Percentiles rank a stretch among this genome's conserved stretches.
Conservation (phyloP, 1,284 basidiomycete genomes). For the Coniferiporia weirii region DNA sequence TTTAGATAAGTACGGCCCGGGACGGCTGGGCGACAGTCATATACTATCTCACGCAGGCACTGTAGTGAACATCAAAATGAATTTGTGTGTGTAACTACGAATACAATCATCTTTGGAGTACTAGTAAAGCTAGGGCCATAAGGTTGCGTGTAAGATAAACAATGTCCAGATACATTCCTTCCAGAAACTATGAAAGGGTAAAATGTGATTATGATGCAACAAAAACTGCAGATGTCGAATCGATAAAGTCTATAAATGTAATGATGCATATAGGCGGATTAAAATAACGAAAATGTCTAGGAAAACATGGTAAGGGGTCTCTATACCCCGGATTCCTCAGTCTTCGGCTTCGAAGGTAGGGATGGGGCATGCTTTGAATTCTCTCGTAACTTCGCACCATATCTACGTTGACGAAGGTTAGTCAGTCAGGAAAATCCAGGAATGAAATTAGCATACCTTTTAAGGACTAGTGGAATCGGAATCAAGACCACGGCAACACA, state of each 20-base stretch:
- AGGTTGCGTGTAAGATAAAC: not conserved
- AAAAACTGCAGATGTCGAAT: not conserved
- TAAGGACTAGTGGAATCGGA: conserved; percentile 50
- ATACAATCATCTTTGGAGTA: no score
- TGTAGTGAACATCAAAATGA: no score
- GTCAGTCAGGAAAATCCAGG: not conserved
- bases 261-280: not conserved
- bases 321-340: conserved; percentile 9
- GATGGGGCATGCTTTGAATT: conserved; percentile 17
- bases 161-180: not conserved
- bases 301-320: not conserved
- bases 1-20: no score
- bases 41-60: no score
- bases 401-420: conserved; percentile 8
- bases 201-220: not conserved
- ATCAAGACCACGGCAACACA: conserved; percentile 45
- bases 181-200: not conserved
- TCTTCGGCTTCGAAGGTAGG: not conserved
- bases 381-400: conserved; percentile 10
- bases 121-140: no score
- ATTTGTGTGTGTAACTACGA: no score
- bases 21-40: no score
- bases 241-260: not conserved
- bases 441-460: conserved; percentile 28
- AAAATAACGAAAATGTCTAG: not conserved